Conservation (phyloP, 208 protist genomes). For the Histomonas meleagridis region DNA sequence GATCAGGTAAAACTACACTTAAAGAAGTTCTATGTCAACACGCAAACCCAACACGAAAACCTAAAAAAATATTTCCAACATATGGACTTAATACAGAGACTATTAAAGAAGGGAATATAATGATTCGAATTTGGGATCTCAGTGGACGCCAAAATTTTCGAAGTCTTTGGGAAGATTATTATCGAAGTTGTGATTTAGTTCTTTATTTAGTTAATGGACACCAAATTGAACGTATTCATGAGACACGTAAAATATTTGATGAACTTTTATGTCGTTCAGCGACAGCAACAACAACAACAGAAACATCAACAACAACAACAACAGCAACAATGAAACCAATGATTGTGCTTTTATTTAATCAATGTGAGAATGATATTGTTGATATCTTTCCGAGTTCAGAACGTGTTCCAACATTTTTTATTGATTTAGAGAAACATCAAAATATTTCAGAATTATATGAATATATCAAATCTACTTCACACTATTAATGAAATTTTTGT, state of each 20-base stretch:
- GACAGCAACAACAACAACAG: no score
- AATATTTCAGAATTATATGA: background rate
- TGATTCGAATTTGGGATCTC: background rate
- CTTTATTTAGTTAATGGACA: slow-evolving; percentile 1
- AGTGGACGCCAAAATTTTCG: background rate
- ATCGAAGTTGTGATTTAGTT: background rate
- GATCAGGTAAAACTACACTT: background rate
- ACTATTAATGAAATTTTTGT: background rate
- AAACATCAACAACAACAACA: no score
- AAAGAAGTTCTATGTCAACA: background rate
- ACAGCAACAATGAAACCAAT: no score
- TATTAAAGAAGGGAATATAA: background rate
- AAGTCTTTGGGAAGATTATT: background rate
- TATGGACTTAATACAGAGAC: background rate
- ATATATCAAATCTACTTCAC: background rate
- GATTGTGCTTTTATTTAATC: no score
- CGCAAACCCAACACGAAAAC: background rate
- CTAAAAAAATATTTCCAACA: background rate
- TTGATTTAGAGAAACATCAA: background rate
- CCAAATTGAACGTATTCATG: background rate
- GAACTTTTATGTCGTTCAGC: background rate
- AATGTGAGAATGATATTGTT: no score
- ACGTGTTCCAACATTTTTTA: background rate
- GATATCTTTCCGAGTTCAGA: background rate
- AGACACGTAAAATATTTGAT: background rate